A percentile compares a stretch with the other conserved stretches of the same genome.
phyloP scores from a whole-genome alignment of 2,329 filamentous ascomycete genomes.

The Penicillium sp. region DNA sequence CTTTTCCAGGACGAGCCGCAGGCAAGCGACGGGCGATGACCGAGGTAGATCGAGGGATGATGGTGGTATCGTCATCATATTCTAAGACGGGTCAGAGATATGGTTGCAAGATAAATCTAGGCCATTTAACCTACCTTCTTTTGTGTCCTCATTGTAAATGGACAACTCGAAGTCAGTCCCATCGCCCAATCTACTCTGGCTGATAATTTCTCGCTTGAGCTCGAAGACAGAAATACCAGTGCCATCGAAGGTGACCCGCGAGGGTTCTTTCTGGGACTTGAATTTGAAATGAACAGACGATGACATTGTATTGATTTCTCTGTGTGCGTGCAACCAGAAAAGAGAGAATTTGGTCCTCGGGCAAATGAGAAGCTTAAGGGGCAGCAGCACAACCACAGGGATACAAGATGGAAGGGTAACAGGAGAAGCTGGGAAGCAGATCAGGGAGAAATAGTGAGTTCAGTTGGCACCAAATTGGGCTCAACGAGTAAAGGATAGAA shows the following conservation, averaged over 20 bases:
- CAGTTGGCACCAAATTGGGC: slow-evolving; percentile 9
- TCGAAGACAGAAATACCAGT: slow-evolving; percentile 98
- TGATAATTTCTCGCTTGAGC: slow-evolving; percentile 97
- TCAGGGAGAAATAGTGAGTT: background rate
- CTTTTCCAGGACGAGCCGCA: slow-evolving; percentile 79
- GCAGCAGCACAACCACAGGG: slow-evolving; percentile 17
- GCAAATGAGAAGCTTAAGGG: slow-evolving; percentile 29
- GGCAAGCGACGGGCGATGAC: slow-evolving; percentile 87
- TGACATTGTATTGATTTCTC: slow-evolving; percentile 66
- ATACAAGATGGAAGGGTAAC: background rate
- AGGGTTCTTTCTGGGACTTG: slow-evolving; percentile 96
- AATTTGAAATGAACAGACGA: slow-evolving; percentile 99
- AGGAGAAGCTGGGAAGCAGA: background rate
- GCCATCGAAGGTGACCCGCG: slow-evolving; percentile 93
- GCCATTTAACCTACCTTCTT: slow-evolving; percentile 68
- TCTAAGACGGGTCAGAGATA: slow-evolving; percentile 56
- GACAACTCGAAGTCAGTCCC: slow-evolving; percentile 94
- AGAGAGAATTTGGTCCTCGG: slow-evolving; percentile 19
- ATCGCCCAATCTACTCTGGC: slow-evolving; percentile 87
- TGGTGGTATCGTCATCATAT: slow-evolving; percentile 97
- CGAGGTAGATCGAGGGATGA: slow-evolving; percentile 91
- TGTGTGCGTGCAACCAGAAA: slow-evolving; percentile 21
- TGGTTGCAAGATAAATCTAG: background rate
- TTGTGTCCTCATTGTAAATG: slow-evolving; percentile 89
- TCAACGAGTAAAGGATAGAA: slow-evolving; percentile 6